These are phyloP conservation scores for Yamadazyma taylorii DNA, from an alignment of 1,139 yeast genomes.

Conservation along the genomic window DNA sequence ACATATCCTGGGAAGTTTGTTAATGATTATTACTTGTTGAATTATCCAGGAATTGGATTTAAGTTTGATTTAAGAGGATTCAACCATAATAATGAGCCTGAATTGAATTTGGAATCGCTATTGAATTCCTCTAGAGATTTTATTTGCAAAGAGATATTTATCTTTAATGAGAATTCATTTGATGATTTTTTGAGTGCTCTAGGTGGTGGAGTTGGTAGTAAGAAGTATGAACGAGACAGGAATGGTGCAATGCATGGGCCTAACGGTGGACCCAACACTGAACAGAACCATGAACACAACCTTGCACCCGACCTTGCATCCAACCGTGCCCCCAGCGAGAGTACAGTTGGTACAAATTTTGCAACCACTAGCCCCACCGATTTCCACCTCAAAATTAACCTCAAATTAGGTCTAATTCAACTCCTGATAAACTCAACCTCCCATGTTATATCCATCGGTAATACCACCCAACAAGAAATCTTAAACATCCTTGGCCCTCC, in stretches of 20 bases:
- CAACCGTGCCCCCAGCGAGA: too few relatives aligned
- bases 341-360: too few relatives aligned
- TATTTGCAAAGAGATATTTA: constrained; percentile 34
- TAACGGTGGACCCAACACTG: too few relatives aligned
- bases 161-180: constrained; percentile 36
- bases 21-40: constrained; percentile 34
- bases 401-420: constrained; percentile 14
- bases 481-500: constrained; percentile 55
- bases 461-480: constrained; percentile 51
- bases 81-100: not conserved
- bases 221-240: too few relatives aligned
- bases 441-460: constrained; percentile 28
- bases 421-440: constrained; percentile 9
- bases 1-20: constrained; percentile 54
- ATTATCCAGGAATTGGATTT: constrained; percentile 59
- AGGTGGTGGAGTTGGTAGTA: too few relatives aligned
- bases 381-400: constrained; percentile 15
- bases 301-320: too few relatives aligned
- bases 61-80: constrained; percentile 25
- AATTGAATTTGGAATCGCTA: constrained; percentile 25
- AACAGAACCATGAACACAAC: too few relatives aligned
- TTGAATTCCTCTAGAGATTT: constrained; percentile 38
- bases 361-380: constrained; percentile 2
- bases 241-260: too few relatives aligned
- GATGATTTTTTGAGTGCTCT: constrained; percentile 18